Base-by-base conservation (phyloP, 2,329 filamentous ascomycete genomes). In the Diaporthe batatas region DNA sequence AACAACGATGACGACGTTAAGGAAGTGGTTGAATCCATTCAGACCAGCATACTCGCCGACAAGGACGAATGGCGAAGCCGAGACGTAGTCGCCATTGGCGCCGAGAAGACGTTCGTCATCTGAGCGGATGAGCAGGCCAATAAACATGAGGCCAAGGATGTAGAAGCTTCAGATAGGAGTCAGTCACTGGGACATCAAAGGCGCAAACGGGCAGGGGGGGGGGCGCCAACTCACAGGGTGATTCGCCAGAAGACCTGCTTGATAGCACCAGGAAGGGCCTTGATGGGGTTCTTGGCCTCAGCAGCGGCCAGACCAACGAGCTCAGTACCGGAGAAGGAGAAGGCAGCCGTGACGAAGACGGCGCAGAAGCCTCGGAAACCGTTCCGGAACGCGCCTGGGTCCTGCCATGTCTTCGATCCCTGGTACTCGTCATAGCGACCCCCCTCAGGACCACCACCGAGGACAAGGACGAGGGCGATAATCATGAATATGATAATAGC, bases 261-360 rank as follows among this genome's bases (percentile, higher is more conserved):
- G 78, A 96, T 91, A 7, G 95, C 95, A 2, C 90, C 91, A 0
- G 95, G 95, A 1, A 98, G 87, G 0, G 92, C 89, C 79, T 93
- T 91, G 72, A 90, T 87, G 0, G 93, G 93, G 78, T 94, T 93
- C 12, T 84, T 82, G 0, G 92, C 89, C 81, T 95, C 93, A 8
- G 92, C 92, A 0, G 92, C 92, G 2, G 92, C 91, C 4, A 94
- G 86, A 77, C 92, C 92, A 25, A 94, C 92, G 1, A 93, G 84
- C 78, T 94, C 92, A 0, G 92, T 94, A 12, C 92, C 92, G 18
- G 90, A 89, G 79, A 94, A 94, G 23, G 92, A 85, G 78, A 94
- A 94, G 3, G 92, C 92, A 3, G 92, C 92, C 1, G 90, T 93
- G 65, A 94, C 91, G 75, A 93, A 93, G 67, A 91, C 91, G 73